phyloP scores from a whole-genome alignment of 495 filamentous ascomycete species.

The Haplographium delicatum region DNA sequence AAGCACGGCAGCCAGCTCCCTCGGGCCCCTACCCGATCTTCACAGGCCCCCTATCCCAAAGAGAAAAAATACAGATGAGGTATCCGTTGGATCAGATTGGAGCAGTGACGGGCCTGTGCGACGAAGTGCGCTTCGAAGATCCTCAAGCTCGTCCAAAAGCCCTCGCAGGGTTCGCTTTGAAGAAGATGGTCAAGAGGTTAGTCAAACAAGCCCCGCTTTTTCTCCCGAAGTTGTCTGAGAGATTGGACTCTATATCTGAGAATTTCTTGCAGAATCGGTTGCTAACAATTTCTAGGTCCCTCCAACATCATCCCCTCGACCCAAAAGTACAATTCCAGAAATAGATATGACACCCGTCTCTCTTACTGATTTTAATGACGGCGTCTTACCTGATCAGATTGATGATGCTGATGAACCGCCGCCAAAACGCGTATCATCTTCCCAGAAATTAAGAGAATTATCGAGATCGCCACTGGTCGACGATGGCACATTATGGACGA shows the following conservation, averaged over 20 bases:
- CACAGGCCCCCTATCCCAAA: conserved; percentile 10
- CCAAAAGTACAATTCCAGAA: conserved; percentile 15
- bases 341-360: background rate
- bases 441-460: conserved; percentile 24
- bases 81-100: conserved; percentile 36
- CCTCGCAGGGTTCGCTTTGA: conserved; percentile 51
- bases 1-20: conserved; percentile 13
- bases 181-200: conserved; percentile 40
- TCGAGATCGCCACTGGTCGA: conserved; percentile 26
- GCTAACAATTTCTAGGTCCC: conserved; percentile 28
- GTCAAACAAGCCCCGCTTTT: no score
- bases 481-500: conserved; percentile 28
- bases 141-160: conserved; percentile 41
- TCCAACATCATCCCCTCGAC: conserved; percentile 40
- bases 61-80: conserved; percentile 23
- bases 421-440: conserved; percentile 25
- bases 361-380: conserved; percentile 11
- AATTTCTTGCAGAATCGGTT: background rate
- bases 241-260: no score
- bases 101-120: conserved; percentile 32
- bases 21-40: conserved; percentile 9
- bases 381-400: conserved; percentile 17
- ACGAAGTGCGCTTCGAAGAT: conserved; percentile 45
- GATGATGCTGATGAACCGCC: conserved; percentile 21
- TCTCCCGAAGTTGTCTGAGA: no score